Percentiles rank a stretch among this genome's conserved stretches.
phyloP scores from a whole-genome alignment of 306 rosid species.

The Vigna hirtella region DNA sequence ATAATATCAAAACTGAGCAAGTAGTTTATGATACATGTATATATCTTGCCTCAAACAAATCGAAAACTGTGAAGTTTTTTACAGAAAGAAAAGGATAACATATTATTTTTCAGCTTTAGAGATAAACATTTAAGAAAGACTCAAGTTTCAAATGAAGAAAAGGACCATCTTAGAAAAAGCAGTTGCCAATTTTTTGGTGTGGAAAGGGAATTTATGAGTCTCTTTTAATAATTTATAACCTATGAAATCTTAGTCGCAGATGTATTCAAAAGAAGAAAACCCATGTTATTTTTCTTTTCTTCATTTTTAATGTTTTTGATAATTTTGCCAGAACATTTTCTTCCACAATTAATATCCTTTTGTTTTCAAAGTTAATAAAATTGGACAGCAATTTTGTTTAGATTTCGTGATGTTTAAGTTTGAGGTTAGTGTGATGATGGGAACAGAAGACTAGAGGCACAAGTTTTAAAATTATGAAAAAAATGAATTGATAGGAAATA shows the following conservation, averaged over 20 bases:
- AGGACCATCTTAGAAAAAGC: not conserved
- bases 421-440: not conserved
- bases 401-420: constrained; percentile 34
- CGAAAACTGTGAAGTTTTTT: not conserved
- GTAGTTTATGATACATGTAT: not conserved
- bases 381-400: not conserved
- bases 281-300: not conserved
- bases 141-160: constrained; percentile 5
- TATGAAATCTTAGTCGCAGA: not conserved
- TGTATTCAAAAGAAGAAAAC: not conserved
- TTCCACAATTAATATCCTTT: not conserved
- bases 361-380: not conserved
- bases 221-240: not conserved
- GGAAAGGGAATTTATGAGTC: constrained; percentile 1
- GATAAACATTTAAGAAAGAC: not conserved
- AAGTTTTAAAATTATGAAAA: not conserved
- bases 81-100: no score
- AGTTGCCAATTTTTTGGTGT: constrained; percentile 5
- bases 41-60: not conserved
- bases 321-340: not conserved
- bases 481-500: not conserved
- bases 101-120: not conserved
- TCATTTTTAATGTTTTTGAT: not conserved
- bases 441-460: constrained; percentile 11
- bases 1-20: not conserved